Conservation (phyloP, 176 grass and related monocot genomes). For the Dendrocalamus sinicus region DNA sequence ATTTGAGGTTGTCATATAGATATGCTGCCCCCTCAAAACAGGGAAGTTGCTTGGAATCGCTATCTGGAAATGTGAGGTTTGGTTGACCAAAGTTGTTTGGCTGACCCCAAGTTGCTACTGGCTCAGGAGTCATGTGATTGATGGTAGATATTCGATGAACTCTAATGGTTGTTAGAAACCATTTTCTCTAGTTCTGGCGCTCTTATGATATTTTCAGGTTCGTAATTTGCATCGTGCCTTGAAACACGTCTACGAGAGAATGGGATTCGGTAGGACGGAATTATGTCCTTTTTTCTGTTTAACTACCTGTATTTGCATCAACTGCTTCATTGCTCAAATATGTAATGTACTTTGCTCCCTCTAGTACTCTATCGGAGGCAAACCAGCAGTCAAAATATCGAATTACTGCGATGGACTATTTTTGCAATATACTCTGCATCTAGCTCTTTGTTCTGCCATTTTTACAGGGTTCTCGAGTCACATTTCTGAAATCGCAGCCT, state of each 20-base stretch:
- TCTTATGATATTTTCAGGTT: background rate
- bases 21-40: background rate
- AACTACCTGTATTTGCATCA: background rate
- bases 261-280: background rate
- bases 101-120: background rate
- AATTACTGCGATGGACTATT: background rate
- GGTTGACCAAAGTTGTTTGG: background rate
- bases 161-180: background rate
- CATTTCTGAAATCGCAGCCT: background rate
- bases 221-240: background rate
- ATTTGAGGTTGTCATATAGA: slow-evolving; percentile 15
- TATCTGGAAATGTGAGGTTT: background rate
- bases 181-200: background rate
- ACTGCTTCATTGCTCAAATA: background rate
- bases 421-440: background rate
- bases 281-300: background rate
- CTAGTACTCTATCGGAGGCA: background rate
- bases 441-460: background rate
- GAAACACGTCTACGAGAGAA: background rate
- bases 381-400: background rate
- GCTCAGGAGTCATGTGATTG: background rate
- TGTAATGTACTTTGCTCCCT: background rate
- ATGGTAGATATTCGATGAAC: background rate
- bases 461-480: background rate
- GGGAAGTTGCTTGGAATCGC: slow-evolving; percentile 9